Percentiles rank a stretch among this genome's conserved stretches.
Conservation (phyloP, 2,329 filamentous ascomycete genomes). For the Cercospora sp. region DNA sequence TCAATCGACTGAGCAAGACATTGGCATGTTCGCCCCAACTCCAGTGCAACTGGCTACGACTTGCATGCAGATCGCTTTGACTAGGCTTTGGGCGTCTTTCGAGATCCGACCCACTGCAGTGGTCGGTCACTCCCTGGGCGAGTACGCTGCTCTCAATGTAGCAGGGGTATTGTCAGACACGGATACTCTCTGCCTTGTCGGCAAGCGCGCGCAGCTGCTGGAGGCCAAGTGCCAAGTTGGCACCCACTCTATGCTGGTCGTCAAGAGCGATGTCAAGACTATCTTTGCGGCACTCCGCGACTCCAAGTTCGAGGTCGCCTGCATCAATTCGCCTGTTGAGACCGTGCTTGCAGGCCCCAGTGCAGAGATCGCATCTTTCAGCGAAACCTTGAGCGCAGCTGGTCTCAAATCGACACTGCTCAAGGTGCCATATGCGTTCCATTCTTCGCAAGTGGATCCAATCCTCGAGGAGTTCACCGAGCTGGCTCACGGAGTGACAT, state of each 20-base stretch:
- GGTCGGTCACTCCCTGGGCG: constrained; percentile 28
- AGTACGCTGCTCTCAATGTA: constrained; percentile 18
- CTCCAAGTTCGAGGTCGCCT: constrained; percentile 23
- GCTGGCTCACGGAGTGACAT: constrained; percentile 20
- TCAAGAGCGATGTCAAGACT: constrained; percentile 5
- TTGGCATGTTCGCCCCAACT: constrained; percentile 22
- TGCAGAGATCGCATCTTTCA: constrained; percentile 18
- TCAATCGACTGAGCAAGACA: constrained; percentile 16
- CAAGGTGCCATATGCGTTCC: constrained; percentile 35
- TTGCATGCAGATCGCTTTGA: constrained; percentile 19
- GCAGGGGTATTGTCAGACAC: constrained; percentile 22
- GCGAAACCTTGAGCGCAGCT: constrained; percentile 14
- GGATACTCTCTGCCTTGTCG: constrained; percentile 39
- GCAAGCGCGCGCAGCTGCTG: constrained; percentile 37
- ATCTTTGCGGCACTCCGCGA: not conserved
- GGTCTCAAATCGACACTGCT: constrained; percentile 22
- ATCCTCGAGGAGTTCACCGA: constrained; percentile 30
- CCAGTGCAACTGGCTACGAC: not conserved
- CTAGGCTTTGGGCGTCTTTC: not conserved
- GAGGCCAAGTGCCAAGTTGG: constrained; percentile 28
- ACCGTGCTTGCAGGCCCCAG: constrained; percentile 30
- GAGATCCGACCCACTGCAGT: constrained; percentile 15
- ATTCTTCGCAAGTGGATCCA: constrained; percentile 37
- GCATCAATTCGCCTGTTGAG: constrained; percentile 30
- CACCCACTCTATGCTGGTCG: constrained; percentile 34